These are phyloP conservation scores for Dacryopinax primogenitus DNA, from an alignment of 768 basidiomycete genomes.

Conservation along the genomic window DNA sequence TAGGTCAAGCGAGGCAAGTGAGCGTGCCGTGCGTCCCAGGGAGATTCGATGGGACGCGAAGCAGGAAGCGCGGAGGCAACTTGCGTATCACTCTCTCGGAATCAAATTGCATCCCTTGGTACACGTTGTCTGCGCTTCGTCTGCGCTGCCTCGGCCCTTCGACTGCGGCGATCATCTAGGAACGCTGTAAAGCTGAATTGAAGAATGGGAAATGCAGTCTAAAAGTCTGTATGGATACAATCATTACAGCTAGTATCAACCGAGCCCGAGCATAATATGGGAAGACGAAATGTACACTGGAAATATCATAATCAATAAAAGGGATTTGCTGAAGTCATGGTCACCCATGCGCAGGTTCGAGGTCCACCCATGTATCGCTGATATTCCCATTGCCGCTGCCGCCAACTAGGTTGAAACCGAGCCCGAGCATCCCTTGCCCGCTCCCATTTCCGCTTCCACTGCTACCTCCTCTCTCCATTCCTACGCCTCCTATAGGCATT, in stretches of 20 bases:
- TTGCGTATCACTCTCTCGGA: conserved; percentile 4
- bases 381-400: background rate
- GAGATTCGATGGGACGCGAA: background rate
- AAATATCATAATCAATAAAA: background rate
- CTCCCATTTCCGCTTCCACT: background rate
- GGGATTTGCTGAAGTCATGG: background rate
- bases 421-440: background rate
- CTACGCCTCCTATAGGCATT: background rate
- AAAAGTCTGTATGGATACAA: conserved; percentile 8
- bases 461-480: background rate
- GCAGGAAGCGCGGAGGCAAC: conserved; percentile 9
- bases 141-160: background rate
- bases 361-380: conserved; percentile 6
- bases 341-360: conserved; percentile 3
- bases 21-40: background rate
- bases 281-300: background rate
- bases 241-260: background rate
- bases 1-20: background rate
- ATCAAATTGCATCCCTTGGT: background rate
- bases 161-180: background rate
- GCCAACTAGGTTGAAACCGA: background rate
- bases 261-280: background rate
- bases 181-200: background rate
- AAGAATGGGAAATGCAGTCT: background rate
- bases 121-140: background rate